A percentile compares a stretch with the other conserved stretches of the same genome.
Conservation (phyloP, 2,329 filamentous ascomycete genomes). For the Immersiporthe knoxdaviesiana region DNA sequence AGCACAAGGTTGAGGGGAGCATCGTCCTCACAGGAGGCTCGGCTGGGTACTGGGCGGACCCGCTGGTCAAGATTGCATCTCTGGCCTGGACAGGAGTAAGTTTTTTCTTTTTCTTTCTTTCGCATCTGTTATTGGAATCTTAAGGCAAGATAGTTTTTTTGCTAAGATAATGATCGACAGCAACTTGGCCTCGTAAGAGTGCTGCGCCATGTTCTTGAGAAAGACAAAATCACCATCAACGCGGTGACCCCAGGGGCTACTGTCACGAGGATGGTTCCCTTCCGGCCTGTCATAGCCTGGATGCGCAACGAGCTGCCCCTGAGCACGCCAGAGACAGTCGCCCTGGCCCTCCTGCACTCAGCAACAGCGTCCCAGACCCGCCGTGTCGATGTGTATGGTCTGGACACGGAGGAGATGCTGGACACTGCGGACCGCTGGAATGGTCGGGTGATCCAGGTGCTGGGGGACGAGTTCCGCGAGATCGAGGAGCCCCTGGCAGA, state of each 20-base stretch:
- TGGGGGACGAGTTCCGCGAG: slow-evolving; percentile 13
- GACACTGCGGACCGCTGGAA: slow-evolving; percentile 9
- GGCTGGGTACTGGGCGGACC: slow-evolving; percentile 14
- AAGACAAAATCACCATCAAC: slow-evolving; percentile 14
- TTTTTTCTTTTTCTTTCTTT: neutral
- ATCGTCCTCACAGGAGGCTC: slow-evolving; percentile 16
- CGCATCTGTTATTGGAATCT: too few species aligned
- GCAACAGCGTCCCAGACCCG: neutral
- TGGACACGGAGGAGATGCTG: neutral
- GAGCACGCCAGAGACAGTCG: slow-evolving; percentile 8
- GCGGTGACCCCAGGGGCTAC: slow-evolving; percentile 10
- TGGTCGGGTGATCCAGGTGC: slow-evolving; percentile 16
- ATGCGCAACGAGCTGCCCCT: slow-evolving; percentile 15
- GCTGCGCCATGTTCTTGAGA: slow-evolving; percentile 2
- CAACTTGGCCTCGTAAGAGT: slow-evolving; percentile 16
- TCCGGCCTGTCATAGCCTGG: slow-evolving; percentile 15
- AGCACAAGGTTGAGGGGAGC: neutral
- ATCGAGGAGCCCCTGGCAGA: slow-evolving; percentile 7
- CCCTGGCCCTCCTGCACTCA: slow-evolving; percentile 2
- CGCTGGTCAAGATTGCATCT: slow-evolving; percentile 8
- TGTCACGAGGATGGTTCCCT: slow-evolving; percentile 11
- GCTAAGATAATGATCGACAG: neutral
- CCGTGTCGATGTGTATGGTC: slow-evolving; percentile 8
- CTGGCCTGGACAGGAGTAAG: slow-evolving; percentile 10
- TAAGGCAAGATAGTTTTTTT: neutral